Evolutionary conservation across 768 basidiomycete genomes (phyloP).

Genomic region (Pulveroboletus sp.): DNA sequence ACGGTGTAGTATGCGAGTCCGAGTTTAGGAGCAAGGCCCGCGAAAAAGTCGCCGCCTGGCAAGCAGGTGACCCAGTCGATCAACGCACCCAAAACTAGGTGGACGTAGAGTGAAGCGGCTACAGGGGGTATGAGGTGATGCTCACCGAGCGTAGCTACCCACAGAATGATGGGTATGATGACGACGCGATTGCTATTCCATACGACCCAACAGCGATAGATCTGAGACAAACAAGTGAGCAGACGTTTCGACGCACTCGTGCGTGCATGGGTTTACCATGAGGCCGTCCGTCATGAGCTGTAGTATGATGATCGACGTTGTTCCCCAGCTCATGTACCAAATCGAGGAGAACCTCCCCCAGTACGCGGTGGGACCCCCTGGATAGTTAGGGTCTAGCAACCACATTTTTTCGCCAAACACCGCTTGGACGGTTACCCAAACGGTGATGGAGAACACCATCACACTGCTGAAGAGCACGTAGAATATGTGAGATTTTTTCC

Average conservation of each 20-base stretch:
- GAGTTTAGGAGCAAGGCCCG: constrained; percentile 6
- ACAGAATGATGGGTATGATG: constrained; percentile 17
- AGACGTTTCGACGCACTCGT: neutral
- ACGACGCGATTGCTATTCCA: constrained; percentile 22
- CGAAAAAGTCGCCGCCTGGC: constrained; percentile 18
- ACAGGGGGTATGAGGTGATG: neutral
- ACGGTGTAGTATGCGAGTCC: constrained; percentile 16
- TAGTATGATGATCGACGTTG: constrained; percentile 20
- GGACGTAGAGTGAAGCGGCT: neutral
- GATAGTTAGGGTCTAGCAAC: constrained; percentile 30
- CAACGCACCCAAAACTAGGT: constrained; percentile 16
- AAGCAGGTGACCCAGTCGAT: constrained; percentile 7
- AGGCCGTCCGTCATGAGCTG: constrained; percentile 35
- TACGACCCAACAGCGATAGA: constrained; percentile 36
- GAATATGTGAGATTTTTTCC: constrained; percentile 10
- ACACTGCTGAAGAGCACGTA: constrained; percentile 24
- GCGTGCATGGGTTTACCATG: constrained; percentile 11
- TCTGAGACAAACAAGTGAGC: constrained; percentile 26
- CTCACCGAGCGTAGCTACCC: constrained; percentile 22
- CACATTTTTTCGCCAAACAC: constrained; percentile 33
- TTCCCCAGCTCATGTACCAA: constrained; percentile 29
- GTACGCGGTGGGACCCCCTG: constrained; percentile 34
- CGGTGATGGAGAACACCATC: constrained; percentile 27
- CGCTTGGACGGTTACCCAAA: constrained; percentile 21
- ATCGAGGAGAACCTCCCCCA: constrained; percentile 18